These are phyloP conservation scores for Populus hybrid DNA, from an alignment of 441 rosid genomes.

Conservation along the genomic window DNA sequence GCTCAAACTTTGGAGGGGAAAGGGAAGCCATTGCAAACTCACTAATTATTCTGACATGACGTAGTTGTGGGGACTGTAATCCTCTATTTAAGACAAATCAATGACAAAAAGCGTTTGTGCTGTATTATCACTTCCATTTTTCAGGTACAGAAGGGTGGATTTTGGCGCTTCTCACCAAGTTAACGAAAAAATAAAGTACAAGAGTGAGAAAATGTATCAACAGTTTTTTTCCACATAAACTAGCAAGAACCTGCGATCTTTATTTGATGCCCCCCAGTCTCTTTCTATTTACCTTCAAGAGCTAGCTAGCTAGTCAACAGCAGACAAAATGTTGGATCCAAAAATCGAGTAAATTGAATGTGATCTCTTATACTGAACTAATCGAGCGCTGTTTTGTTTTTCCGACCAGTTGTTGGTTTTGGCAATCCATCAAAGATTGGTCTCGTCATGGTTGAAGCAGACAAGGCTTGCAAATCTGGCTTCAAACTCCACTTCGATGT, in stretches of 20 bases:
- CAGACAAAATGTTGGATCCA: background rate
- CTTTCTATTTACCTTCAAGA: constrained; percentile 16
- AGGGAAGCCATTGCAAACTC: no score
- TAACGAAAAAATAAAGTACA: background rate
- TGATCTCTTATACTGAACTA: constrained; percentile 43
- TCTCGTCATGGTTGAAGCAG: constrained; percentile 52
- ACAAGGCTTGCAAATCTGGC: constrained; percentile 54
- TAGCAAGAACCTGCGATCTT: background rate
- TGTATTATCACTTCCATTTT: background rate
- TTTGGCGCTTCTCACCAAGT: background rate
- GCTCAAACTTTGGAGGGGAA: background rate
- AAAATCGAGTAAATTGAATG: constrained; percentile 1
- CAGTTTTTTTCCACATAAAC: background rate
- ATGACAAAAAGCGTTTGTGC: background rate
- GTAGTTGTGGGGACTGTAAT: background rate
- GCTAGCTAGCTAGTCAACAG: background rate
- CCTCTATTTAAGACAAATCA: background rate
- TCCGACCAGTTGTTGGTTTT: constrained; percentile 51
- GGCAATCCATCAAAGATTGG: constrained; percentile 76
- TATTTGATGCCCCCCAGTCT: background rate
- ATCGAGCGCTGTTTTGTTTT: constrained; percentile 71
- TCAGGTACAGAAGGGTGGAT: background rate
- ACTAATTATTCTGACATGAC: background rate
- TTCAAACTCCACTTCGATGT: constrained; percentile 55
- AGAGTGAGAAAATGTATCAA: background rate